Evolutionary conservation across 805 yeast genomes (phyloP).

Genomic region (Wickerhamiella qilinensis): DNA sequence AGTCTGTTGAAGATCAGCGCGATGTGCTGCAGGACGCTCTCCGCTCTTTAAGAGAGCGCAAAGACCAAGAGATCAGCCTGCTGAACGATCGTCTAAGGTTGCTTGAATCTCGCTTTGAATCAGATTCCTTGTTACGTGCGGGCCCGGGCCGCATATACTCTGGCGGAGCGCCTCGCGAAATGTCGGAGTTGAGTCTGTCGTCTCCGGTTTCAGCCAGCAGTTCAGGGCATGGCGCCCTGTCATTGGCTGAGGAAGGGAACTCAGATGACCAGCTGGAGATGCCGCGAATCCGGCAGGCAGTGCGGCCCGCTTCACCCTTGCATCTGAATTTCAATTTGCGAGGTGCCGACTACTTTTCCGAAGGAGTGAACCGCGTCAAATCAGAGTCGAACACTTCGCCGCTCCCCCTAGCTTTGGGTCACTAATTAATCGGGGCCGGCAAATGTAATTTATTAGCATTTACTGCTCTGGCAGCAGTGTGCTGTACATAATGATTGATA

Average conservation of each 20-base stretch:
- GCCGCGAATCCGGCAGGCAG: constrained; percentile 5
- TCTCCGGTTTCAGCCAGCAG: too few species aligned
- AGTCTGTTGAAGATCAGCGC: constrained; percentile 22
- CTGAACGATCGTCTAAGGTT: constrained; percentile 17
- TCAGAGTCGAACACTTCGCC: constrained; percentile 5
- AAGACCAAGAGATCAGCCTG: constrained; percentile 22
- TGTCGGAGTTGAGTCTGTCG: too few species aligned
- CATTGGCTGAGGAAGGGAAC: not conserved
- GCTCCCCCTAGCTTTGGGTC: constrained; percentile 6
- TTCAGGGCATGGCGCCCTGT: too few species aligned
- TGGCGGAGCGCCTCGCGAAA: too few species aligned
- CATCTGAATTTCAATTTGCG: constrained; percentile 6
- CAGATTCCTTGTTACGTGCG: too few species aligned
- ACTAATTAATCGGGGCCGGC: too few species aligned
- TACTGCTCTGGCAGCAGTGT: too few species aligned
- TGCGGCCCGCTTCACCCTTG: constrained; percentile 7
- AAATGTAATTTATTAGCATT: too few species aligned
- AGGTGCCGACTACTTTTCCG: constrained; percentile 1
- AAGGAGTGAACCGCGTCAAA: not conserved
- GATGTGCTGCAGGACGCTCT: constrained; percentile 25
- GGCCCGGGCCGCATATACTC: too few species aligned
- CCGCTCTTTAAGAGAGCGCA: constrained; percentile 25
- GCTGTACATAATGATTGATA: too few species aligned
- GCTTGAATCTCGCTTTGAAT: constrained; percentile 17
- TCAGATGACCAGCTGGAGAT: constrained; percentile 5